These are phyloP conservation scores for Amauroascus niger DNA, from an alignment of 2,329 filamentous ascomycete genomes.

Conservation along the genomic window DNA sequence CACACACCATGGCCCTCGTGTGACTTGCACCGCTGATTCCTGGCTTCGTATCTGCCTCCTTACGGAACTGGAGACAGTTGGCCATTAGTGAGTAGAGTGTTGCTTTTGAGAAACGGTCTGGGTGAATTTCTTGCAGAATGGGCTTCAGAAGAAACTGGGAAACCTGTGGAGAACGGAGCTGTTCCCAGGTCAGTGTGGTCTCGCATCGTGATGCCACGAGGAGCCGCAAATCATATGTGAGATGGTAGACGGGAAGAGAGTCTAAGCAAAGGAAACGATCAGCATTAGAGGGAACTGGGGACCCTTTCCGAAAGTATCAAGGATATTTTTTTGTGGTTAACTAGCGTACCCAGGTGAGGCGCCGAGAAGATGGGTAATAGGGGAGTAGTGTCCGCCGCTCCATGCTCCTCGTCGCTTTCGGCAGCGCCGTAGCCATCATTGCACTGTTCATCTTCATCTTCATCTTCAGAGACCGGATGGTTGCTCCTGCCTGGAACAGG, in stretches of 20 bases:
- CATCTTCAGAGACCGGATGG: conserved; percentile 2
- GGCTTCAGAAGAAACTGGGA: conserved; percentile 94
- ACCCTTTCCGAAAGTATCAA: neutral
- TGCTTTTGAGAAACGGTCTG: conserved; percentile 72
- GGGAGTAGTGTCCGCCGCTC: conserved; percentile 36
- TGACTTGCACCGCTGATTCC: conserved; percentile 75
- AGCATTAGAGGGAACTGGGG: neutral
- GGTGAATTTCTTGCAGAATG: conserved; percentile 79
- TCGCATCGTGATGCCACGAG: conserved; percentile 78
- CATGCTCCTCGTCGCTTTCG: conserved; percentile 30
- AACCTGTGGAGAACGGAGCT: conserved; percentile 87
- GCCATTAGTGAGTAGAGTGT: conserved; percentile 85
- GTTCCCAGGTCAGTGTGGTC: conserved; percentile 88
- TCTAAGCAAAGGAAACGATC: conserved; percentile 43
- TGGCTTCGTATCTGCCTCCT: conserved; percentile 71
- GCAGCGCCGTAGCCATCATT: neutral
- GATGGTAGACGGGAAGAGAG: conserved; percentile 75
- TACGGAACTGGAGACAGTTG: conserved; percentile 86
- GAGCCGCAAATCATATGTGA: conserved; percentile 81
- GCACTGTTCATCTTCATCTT: neutral
- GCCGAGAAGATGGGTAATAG: conserved; percentile 71
- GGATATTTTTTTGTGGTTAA: neutral
- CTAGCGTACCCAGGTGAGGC: conserved; percentile 57
- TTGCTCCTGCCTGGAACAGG: neutral
- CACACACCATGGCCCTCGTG: conserved; percentile 79